Evolutionary conservation across 495 filamentous ascomycete genomes (phyloP), one percentile per base, ranked within the genome.

Genomic region (Penicillium robsamsonii): DNA sequence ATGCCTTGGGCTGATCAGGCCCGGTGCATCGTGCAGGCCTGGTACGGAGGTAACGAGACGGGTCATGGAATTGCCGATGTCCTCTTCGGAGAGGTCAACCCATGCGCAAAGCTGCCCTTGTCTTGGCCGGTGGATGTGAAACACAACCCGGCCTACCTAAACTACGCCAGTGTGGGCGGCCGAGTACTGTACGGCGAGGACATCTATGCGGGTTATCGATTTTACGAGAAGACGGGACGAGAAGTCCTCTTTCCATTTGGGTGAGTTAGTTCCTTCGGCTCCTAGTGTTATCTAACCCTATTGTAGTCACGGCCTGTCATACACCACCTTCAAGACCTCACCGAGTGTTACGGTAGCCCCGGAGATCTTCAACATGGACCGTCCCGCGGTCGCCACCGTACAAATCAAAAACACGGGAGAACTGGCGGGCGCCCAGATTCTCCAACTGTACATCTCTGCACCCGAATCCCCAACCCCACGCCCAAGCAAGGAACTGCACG

Each of bases 1-100:
- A 91, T 92, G 89, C 87, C 87, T 2, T 94, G 90, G 90, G 84
- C 72, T 0, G 77, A 85, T 58, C 70, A 78, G 24, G 86, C 87
- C 1, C 77, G 79, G 5, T 80, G 83, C 8, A 82, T 90, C 18
- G 46, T 89, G 0, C 86, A 89, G 60, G 85, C 81, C 0, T 90
- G 85, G 86, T 85, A 84, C 51, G 80, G 80, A 29, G 82, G 82
- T 3, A 80, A 83, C 69, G 82, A 84, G 50, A 78, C 74, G 0
- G 85, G 85, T 1, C 69, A 73, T 40, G 77, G 82, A 0, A 67
- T 87, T 10, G 74, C 80, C 0, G 69, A 77, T 11, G 61, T 89
- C 12, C 66, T 89, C 5, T 87, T 85, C 60, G 86, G 86, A 15
- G 67, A 76, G 15, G 66, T 72, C 24, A 82, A 78, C 50, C 81